Evolutionary conservation across 352 stramenopile genomes (phyloP).

Genomic region (Globisporangium spiculum): DNA sequence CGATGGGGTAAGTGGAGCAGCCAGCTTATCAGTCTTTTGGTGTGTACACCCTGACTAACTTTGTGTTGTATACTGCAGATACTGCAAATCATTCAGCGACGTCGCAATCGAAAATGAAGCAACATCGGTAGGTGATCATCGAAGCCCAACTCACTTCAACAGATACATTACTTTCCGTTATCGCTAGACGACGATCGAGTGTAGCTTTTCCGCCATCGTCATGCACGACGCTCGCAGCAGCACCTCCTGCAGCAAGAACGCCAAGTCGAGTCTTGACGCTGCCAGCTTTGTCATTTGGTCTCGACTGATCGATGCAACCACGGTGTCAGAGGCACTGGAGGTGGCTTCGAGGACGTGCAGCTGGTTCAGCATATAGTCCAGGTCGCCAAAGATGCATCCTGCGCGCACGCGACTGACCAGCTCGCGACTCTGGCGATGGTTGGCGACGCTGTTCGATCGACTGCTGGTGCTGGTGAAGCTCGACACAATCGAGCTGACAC

Average conservation of each 20-base stretch:
- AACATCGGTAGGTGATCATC: background rate
- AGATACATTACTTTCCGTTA: background rate
- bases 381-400: slow-evolving; percentile 63
- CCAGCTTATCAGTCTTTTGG: background rate
- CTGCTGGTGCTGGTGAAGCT: slow-evolving; percentile 6
- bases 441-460: background rate
- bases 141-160: background rate
- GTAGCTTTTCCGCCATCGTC: slow-evolving; percentile 47
- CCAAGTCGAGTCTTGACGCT: slow-evolving; percentile 28
- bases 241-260: slow-evolving; percentile 52
- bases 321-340: slow-evolving; percentile 29
- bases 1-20: slow-evolving; percentile 37
- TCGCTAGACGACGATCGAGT: slow-evolving; percentile 28
- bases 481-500: background rate
- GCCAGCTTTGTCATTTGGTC: slow-evolving; percentile 29
- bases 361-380: slow-evolving; percentile 62
- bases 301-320: slow-evolving; percentile 42
- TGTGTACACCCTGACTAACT: background rate
- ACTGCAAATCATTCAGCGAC: slow-evolving; percentile 59
- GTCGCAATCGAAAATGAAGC: slow-evolving; percentile 32
- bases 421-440: slow-evolving; percentile 24
- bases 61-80: slow-evolving; percentile 25
- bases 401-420: slow-evolving; percentile 49
- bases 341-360: slow-evolving; percentile 45
- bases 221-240: slow-evolving; percentile 57